These are phyloP conservation scores for Geopyxis carbonaria DNA, from an alignment of 495 filamentous ascomycete species.

Conservation along the genomic window DNA sequence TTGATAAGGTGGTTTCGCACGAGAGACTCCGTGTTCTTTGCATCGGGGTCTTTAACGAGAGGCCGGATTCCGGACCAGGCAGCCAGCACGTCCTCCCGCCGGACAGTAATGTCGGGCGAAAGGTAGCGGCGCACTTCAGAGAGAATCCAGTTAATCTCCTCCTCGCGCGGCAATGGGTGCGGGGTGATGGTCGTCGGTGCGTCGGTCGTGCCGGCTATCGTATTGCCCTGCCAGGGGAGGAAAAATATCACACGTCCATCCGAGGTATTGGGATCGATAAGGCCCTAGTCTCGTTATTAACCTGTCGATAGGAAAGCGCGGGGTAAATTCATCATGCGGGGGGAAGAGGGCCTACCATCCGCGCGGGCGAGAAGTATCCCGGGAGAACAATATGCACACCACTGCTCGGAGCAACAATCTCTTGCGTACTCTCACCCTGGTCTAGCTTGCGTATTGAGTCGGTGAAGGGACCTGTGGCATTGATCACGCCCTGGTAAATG, in stretches of 20 bases:
- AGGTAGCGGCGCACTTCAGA: slow-evolving; percentile 80
- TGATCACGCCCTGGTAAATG: slow-evolving; percentile 58
- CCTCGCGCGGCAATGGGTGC: slow-evolving; percentile 78
- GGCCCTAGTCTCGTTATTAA: slow-evolving; percentile 30
- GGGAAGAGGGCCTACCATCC: slow-evolving; percentile 44
- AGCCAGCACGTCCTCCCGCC: slow-evolving; percentile 83
- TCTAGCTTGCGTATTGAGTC: slow-evolving; percentile 90
- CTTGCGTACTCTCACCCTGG: slow-evolving; percentile 15
- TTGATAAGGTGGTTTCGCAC: slow-evolving; percentile 92
- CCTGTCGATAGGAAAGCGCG: not conserved
- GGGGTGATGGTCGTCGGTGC: slow-evolving; percentile 59
- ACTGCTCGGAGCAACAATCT: slow-evolving; percentile 80
- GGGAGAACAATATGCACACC: slow-evolving; percentile 91
- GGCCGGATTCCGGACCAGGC: slow-evolving; percentile 93
- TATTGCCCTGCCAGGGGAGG: slow-evolving; percentile 98
- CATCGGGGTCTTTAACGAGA: slow-evolving; percentile 84
- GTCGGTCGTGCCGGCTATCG: slow-evolving; percentile 93
- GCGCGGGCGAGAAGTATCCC: slow-evolving; percentile 82
- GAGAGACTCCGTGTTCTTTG: slow-evolving; percentile 81
- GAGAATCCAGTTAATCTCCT: slow-evolving; percentile 94
- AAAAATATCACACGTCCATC: slow-evolving; percentile 98
- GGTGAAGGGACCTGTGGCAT: slow-evolving; percentile 91
- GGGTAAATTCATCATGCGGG: not conserved
- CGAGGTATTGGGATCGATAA: slow-evolving; percentile 87
- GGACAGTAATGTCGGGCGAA: slow-evolving; percentile 81